phyloP scores from a whole-genome alignment of 1,284 basidiomycete genomes.

The Cerioporus squamosus region DNA sequence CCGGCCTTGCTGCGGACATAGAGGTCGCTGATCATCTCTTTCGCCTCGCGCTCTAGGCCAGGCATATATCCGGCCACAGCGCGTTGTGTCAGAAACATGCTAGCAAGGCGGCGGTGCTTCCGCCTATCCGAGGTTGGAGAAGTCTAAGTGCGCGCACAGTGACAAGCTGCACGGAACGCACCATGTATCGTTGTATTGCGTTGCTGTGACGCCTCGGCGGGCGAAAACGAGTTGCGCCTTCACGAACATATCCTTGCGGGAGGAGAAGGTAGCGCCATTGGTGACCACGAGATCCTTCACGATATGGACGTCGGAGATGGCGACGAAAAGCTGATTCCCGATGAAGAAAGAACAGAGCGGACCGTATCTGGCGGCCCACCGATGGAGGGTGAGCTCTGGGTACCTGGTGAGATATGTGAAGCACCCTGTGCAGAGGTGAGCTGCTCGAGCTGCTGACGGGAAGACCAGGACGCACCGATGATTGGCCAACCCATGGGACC shows the following conservation, averaged over 20 bases:
- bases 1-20: constrained; percentile 38
- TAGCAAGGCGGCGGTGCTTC: constrained; percentile 45
- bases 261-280: constrained; percentile 48
- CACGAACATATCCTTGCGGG: constrained; percentile 45
- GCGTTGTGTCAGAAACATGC: constrained; percentile 34
- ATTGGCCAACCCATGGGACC: not conserved
- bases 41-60: constrained; percentile 42
- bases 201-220: constrained; percentile 47
- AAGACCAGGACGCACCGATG: not conserved
- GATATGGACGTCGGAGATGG: constrained; percentile 44
- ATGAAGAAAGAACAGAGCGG: constrained; percentile 45
- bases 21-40: constrained; percentile 39
- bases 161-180: constrained; percentile 14
- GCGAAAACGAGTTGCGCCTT: constrained; percentile 46
- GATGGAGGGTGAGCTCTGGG: constrained; percentile 41
- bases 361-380: constrained; percentile 45
- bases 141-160: too few relatives aligned
- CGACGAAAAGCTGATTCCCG: constrained; percentile 47
- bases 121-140: constrained; percentile 32
- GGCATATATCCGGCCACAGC: constrained; percentile 39
- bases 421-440: constrained; percentile 2
- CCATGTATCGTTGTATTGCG: constrained; percentile 46
- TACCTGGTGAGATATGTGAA: constrained; percentile 37
- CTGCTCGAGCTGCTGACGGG: not conserved
- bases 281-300: constrained; percentile 46